Base-by-base conservation (phyloP, 495 filamentous ascomycete species). In the Cercophora sp. region DNA sequence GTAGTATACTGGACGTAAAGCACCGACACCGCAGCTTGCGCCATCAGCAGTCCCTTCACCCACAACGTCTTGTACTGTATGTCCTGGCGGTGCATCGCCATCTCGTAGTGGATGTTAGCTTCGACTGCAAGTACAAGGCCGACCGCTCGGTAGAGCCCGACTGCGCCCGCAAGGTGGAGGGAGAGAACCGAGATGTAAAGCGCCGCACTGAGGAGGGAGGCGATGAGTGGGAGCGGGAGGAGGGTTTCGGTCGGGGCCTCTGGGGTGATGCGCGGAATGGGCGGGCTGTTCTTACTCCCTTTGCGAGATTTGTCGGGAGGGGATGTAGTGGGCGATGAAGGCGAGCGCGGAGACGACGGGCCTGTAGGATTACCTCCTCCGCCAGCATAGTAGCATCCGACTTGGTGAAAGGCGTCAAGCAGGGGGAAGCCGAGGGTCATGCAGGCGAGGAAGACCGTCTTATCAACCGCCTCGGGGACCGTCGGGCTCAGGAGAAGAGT, bases 351-450 rank as follows among this genome's bases (percentile, higher is more conserved):
- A n/a, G 41, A 13, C 10, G 24, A 11, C n/a, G 5, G 26, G 16
- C 27, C n/a, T 1, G 3, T 34, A 8, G 44, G 44, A 9, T 16
- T 16, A 8, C 13, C 13, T 19, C 42, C 44, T 15, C 37, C 40
- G 8, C 44, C 40, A 8, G 45, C 51, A 23, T 29, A 51, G 20
- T 42, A 48, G 41, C 20, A 35, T n/a, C 50, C 56, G 4, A 52
- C 11, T 16, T 53, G 40, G 23, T 25, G 18, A 24, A 58, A 27
- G 26, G 47, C 39, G 4, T 58, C 44, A 26, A 58, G 46, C 23
- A 62, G 34, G 1, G 55, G 48, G 13, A 49, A 46, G 43, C 59
- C 56, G 23, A 62, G 6, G 11, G 22, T 24, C 52, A 58, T 36
- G 27, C 59, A 58, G 1, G 44, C 43, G 22, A 53, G n/a, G 20